phyloP scores from a whole-genome alignment of 805 yeast genomes.

The Suhomyces pyralidae region DNA sequence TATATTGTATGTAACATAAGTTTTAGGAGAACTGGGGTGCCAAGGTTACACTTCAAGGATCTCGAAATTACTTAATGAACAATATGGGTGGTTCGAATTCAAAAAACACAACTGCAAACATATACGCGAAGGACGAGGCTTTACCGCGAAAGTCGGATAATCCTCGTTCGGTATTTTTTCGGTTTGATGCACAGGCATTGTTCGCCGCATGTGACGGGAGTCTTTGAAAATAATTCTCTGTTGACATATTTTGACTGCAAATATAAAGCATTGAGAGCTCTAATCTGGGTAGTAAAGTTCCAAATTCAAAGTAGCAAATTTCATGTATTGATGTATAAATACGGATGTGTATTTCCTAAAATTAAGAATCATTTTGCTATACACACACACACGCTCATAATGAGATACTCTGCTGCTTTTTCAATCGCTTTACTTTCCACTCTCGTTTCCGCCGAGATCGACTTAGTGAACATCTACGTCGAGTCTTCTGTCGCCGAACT shows the following conservation, averaged over 20 bases:
- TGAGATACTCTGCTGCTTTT: slow-evolving; percentile 3
- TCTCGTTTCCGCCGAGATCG: slow-evolving; percentile 1
- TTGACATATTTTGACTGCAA: background rate
- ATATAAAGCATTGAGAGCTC: background rate
- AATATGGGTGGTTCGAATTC: background rate
- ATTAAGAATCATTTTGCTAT: background rate
- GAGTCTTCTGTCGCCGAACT: background rate
- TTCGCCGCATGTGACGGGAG: background rate
- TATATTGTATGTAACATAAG: background rate
- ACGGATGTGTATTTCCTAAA: background rate
- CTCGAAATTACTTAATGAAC: background rate
- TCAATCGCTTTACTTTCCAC: slow-evolving; percentile 6
- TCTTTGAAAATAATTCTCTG: background rate
- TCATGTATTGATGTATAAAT: background rate
- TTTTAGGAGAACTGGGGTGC: no score
- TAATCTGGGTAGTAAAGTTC: background rate
- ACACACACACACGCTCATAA: background rate
- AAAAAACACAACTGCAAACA: background rate
- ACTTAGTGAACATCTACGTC: background rate
- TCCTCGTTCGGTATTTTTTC: background rate
- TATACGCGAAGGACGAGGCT: background rate
- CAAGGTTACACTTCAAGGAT: background rate
- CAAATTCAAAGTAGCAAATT: background rate
- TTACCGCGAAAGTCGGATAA: no score
- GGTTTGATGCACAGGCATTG: background rate